Percentiles rank a stretch among this genome's conserved stretches.
Conservation (phyloP, 768 basidiomycete species). For the Podaxis sp. region DNA sequence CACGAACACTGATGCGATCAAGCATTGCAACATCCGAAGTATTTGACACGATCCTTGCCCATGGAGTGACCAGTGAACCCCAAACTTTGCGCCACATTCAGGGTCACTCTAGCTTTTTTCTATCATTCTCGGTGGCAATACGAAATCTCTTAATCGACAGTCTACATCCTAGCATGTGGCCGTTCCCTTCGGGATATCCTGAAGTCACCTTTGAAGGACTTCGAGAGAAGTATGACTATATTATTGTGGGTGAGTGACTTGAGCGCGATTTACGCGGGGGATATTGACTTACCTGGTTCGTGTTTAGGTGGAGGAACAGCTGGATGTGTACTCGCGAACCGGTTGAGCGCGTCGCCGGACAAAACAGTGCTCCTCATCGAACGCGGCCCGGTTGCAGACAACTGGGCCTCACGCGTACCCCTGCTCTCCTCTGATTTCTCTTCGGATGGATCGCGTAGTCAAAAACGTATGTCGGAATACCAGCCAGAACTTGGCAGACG, state of each 20-base stretch:
- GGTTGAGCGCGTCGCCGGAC: slow-evolving; percentile 48
- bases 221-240: slow-evolving; percentile 13
- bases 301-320: slow-evolving; percentile 57
- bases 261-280: slow-evolving; percentile 6
- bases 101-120: too few relatives aligned
- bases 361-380: slow-evolving; percentile 53
- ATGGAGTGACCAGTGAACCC: too few relatives aligned
- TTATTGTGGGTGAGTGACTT: slow-evolving; percentile 11
- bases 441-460: slow-evolving; percentile 28
- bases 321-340: slow-evolving; percentile 55
- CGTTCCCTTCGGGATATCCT: slow-evolving; percentile 3
- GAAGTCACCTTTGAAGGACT: slow-evolving; percentile 3
- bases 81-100: too few relatives aligned
- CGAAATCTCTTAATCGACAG: too few relatives aligned
- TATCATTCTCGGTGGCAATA: too few relatives aligned
- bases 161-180: slow-evolving; percentile 5
- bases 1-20: too few relatives aligned
- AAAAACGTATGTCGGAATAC: slow-evolving; percentile 31
- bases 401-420: slow-evolving; percentile 19
- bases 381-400: slow-evolving; percentile 45
- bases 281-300: not conserved
- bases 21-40: too few relatives aligned
- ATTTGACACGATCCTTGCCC: too few relatives aligned
- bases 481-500: slow-evolving; percentile 37
- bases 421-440: slow-evolving; percentile 9